Percentiles rank a stretch among this genome's conserved stretches.
phyloP scores from a whole-genome alignment of 177 flowering plant genomes.

The Telopea speciosissima region DNA sequence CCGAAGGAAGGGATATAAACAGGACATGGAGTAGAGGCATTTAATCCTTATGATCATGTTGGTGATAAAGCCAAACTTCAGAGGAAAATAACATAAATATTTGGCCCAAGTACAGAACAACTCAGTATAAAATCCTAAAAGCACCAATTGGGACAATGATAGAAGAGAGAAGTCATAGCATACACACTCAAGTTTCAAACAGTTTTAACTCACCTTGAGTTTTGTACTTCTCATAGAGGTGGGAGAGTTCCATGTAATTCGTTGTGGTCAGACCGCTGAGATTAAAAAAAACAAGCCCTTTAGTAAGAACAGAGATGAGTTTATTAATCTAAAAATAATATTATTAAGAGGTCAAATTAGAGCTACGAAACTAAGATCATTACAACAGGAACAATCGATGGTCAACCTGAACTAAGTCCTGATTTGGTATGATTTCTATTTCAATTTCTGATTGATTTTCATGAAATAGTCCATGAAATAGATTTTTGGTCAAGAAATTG shows the following conservation, averaged over 20 bases:
- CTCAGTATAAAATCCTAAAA: neutral
- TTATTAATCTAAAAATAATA: neutral
- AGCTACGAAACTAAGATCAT: neutral
- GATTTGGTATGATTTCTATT: no score
- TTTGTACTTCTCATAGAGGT: conserved; percentile 83
- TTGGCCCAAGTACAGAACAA: neutral
- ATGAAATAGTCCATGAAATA: no score
- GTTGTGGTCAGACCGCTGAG: conserved; percentile 80
- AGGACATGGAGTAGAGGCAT: neutral
- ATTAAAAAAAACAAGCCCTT: conserved; percentile 19
- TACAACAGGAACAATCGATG: no score
- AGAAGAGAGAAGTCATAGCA: neutral
- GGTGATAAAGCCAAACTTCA: neutral
- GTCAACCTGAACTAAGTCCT: no score
- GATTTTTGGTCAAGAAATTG: no score
- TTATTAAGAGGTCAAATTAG: neutral
- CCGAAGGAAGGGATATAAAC: neutral
- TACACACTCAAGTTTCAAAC: neutral
- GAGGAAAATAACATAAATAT: neutral
- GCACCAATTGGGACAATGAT: neutral
- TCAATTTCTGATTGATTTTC: no score
- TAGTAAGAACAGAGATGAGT: conserved; percentile 7
- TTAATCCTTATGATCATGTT: neutral
- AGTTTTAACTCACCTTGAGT: conserved; percentile 54
- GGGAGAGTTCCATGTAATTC: conserved; percentile 84